Base-by-base conservation (phyloP, 2,329 filamentous ascomycete species). In the Colletotrichum cereale region DNA sequence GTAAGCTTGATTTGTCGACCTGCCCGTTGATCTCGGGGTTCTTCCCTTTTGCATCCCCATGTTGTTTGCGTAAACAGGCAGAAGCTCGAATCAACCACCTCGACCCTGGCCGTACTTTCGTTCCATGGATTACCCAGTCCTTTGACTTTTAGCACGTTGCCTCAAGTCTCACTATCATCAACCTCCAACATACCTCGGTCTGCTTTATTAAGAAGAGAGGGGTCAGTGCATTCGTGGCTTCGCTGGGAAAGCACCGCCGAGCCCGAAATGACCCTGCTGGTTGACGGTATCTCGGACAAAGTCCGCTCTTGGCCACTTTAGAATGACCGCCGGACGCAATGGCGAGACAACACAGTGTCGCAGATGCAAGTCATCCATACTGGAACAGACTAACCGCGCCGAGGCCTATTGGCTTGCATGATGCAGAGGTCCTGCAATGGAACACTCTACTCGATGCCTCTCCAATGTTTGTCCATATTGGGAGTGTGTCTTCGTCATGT, bases 401-500 rank as follows among this genome's bases (percentile, higher is more conserved):
- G 44, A 42, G 24, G 34, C 31, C 42, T 26, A 6, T 53, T 44
- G 34, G 21, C 48, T 52, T 52, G 60, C 47, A 50, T 62, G 31
- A 50, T 48, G 12, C 31, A 50, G 26, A 40, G 16, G 34, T 40
- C 26, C 24, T 44, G 64, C 44, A 34, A 66, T 11, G 21, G 36
- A 60, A 29, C 31, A 24, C 63, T 34, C 44, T 24, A 7, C 36
- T 31, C 36, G 40, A n/a, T 34, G 11, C n/a, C 31, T 5, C 3
- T 12, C n/a, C 21, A 24, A 24, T n/a, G 52, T 34, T 14, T 36
- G 58, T 50, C 63, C 53, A 48, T 16, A 47, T 56, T 21, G 29
- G 24, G 58, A 67, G 26, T n/a, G 26, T 31, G 31, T 34, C 40
- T 40, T 40, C 58, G 38, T 64, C 58, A 63, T 63, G 58, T 56